Evolutionary conservation across 2,329 filamentous ascomycete species (phyloP).

Genomic region (Annulohypoxylon truncatum): DNA sequence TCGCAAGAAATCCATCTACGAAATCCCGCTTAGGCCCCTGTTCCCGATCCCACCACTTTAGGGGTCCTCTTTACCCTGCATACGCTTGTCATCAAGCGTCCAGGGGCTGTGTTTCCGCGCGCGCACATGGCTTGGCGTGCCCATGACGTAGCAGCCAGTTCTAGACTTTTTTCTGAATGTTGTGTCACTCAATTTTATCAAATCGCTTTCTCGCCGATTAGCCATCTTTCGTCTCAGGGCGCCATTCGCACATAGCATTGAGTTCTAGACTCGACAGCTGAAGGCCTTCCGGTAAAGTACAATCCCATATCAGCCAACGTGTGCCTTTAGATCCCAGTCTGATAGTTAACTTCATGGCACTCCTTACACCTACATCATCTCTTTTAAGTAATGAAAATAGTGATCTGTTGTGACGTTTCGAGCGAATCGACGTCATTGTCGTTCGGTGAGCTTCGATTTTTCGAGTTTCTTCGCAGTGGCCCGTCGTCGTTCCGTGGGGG

Average conservation of each 20-base stretch:
- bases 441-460: slow-evolving; percentile 33
- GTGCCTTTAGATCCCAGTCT: slow-evolving; percentile 6
- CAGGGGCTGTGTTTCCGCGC: slow-evolving; percentile 17
- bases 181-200: background rate
- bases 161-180: too few relatives aligned
- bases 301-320: slow-evolving; percentile 4
- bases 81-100: slow-evolving; percentile 26
- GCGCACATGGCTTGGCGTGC: background rate
- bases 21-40: background rate
- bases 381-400: background rate
- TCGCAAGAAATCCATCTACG: slow-evolving; percentile 27
- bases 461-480: background rate
- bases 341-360: slow-evolving; percentile 18
- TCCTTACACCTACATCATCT: slow-evolving; percentile 32
- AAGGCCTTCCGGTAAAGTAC: background rate
- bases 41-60: slow-evolving; percentile 28
- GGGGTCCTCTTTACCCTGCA: slow-evolving; percentile 31
- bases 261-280: slow-evolving; percentile 26
- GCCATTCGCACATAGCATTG: background rate
- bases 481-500: slow-evolving; percentile 23
- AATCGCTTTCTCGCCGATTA: background rate
- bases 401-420: slow-evolving; percentile 16
- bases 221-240: background rate
- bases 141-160: slow-evolving; percentile 32
- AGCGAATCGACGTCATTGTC: slow-evolving; percentile 23